Base-by-base conservation (phyloP, 1,139 yeast species). In the Yamadazyma mexicana region DNA sequence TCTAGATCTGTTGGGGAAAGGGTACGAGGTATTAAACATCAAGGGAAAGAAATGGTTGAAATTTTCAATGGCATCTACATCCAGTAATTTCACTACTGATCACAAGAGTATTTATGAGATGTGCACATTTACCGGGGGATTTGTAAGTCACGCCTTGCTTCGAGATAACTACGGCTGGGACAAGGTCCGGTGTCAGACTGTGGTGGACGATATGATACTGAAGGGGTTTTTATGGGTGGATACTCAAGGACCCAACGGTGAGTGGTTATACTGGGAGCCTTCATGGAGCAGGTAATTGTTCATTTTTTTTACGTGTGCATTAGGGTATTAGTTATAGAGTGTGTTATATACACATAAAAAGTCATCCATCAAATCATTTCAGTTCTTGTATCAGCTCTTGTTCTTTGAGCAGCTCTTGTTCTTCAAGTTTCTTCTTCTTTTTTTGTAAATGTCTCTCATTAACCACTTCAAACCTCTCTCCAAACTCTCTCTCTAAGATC, bases 161-260 rank as follows among this genome's bases (percentile, higher is more conserved):
- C 61, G 72, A 11, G 96, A 84, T 54, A 89, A 89, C 53, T 75
- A 81, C 44, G 73, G 72, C 2, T 89, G 98, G 98, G 79, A 76
- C 40, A 57, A 57, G 9, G 66, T 75, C 1, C 66, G 96, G 40
- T 75, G 87, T 42, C 71, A 73, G 47, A 65, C 81, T 0, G 85
- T 82, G 9, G 59, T 91, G 15, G 83, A 85, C 35, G 94, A 86
- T 43, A 82, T 89, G 87, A 83, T 88, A 3, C 72, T 84, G 55
- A 76, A 75, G 37, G 96, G 97, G 9, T 68, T 87, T 36, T 64
- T 89, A 18, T 89, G 98, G 98, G 67, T 88, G 1, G 98, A 89
- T 55, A 59, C 61, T 3, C 86, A 79, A 50, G 80, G 75, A 9
- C 47, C 45, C 0, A 48, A 48, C 15, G 64, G 63, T 0, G 88